Base-by-base conservation (phyloP, 257 asterid genomes). In the Petrea volubilis region DNA sequence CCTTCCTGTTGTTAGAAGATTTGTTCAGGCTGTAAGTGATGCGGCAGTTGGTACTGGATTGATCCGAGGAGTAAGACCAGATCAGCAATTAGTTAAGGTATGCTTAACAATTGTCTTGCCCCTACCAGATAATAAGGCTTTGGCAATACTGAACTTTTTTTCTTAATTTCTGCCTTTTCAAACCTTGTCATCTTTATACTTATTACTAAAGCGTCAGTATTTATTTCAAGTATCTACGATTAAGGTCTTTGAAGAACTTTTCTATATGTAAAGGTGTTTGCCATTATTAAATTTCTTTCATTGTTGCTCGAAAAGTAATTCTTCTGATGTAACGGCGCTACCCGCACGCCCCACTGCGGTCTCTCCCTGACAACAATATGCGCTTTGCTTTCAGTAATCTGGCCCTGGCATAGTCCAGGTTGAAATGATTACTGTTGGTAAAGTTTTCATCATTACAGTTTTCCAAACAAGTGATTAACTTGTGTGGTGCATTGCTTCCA, bases 21-120 rank as follows among this genome's bases (percentile, higher is more conserved):
- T 94, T 80, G 90, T 94, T 76, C 96, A 91, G 87, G 75, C 90
- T 47, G 92, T 94, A 18, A 91, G 92, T 28, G 98, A 94, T 36
- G 88, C 86, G 84, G 99, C 97, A 23, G 93, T 91, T 50, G 99
- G 98, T 59, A 88, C 95, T 53, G 97, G 92, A 70, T 62, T 94
- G 84, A 91, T 91, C 80, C 91, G 90, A 47, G 99, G 99, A 75
- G 97, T 94, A 47, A 88, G 70, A 72, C 96, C 99, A 29, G 99
- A 94, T 84, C 98, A 94, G 78, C 99, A 94, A 82, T 82, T 94
- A 79, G 98, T 94, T 78, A 94, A 94, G 88, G 98, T 91, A 82
- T 73, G 81, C 74, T 50, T 64, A 18, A 18, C 46, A 6, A 17
- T 52, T 74, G 67, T 18, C 20, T 43, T 58, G n/a, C 15, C 38